These are phyloP conservation scores for Alternaria sp. DNA, from an alignment of 2,329 filamentous ascomycete genomes.

Conservation along the genomic window DNA sequence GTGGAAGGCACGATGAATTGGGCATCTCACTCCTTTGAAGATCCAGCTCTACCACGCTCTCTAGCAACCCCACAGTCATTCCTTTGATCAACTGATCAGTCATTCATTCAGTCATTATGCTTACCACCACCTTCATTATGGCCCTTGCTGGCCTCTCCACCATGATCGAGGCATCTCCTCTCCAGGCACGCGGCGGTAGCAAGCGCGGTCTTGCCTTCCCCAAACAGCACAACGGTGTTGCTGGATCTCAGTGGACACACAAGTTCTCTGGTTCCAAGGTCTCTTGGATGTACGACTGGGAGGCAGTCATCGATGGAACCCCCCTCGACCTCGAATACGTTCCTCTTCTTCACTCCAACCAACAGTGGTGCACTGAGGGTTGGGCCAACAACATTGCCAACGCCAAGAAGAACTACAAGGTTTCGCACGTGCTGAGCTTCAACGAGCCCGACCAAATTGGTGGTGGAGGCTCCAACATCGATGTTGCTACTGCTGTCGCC, in stretches of 20 bases:
- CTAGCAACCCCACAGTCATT: slow-evolving; percentile 28
- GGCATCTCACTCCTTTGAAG: slow-evolving; percentile 4
- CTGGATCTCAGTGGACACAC: slow-evolving; percentile 35
- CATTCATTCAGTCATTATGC: slow-evolving; percentile 24
- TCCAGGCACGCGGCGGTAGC: slow-evolving; percentile 32
- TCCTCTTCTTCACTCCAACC: slow-evolving; percentile 59
- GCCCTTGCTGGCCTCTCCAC: slow-evolving; percentile 42
- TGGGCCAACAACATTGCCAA: slow-evolving; percentile 42
- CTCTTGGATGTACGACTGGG: slow-evolving; percentile 77
- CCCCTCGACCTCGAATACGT: slow-evolving; percentile 65
- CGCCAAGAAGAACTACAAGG: slow-evolving; percentile 40
- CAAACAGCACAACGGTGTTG: slow-evolving; percentile 33
- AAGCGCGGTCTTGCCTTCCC: slow-evolving; percentile 47
- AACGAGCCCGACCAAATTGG: slow-evolving; percentile 52
- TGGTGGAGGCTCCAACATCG: slow-evolving; percentile 41
- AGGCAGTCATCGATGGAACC: slow-evolving; percentile 52
- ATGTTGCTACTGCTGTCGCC: slow-evolving; percentile 30
- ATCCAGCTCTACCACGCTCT: slow-evolving; percentile 16
- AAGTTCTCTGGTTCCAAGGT: slow-evolving; percentile 49
- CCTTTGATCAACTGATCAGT: slow-evolving; percentile 12
- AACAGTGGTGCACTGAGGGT: slow-evolving; percentile 36
- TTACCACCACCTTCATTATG: slow-evolving; percentile 36
- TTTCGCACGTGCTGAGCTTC: slow-evolving; percentile 46
- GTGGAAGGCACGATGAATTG: background rate
- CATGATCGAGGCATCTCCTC: slow-evolving; percentile 39